Evolutionary conservation across 2,329 filamentous ascomycete species (phyloP).

Genomic region (Nectriaceae sp.): DNA sequence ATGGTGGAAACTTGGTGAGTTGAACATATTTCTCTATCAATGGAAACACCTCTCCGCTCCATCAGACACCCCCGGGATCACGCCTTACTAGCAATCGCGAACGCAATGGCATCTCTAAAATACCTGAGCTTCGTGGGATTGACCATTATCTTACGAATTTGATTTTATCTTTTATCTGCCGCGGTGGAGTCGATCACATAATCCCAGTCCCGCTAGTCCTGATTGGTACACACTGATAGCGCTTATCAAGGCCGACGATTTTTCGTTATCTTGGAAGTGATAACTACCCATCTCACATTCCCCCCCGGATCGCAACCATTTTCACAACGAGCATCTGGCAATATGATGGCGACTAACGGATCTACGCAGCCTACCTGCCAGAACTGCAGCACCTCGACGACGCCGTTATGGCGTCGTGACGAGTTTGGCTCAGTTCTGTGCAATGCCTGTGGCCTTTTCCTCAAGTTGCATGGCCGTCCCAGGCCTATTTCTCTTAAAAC

Average conservation of each 20-base stretch:
- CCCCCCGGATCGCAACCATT: conserved; percentile 21
- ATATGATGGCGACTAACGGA: conserved; percentile 59
- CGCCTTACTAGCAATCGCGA: conserved; percentile 2
- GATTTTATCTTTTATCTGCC: conserved; percentile 17
- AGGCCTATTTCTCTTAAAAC: conserved; percentile 97
- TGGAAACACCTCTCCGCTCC: conserved; percentile 8
- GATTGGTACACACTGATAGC: conserved; percentile 14
- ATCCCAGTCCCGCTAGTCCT: conserved; percentile 22
- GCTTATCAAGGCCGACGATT: too few relatives aligned
- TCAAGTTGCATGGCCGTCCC: conserved; percentile 92
- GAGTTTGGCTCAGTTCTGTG: conserved; percentile 94
- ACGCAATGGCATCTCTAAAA: background rate
- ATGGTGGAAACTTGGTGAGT: conserved; percentile 44
- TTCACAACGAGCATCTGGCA: conserved; percentile 38
- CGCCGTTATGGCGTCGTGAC: conserved; percentile 95
- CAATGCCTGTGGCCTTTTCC: conserved; percentile 96
- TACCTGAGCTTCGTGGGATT: background rate
- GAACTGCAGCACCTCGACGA: conserved; percentile 94
- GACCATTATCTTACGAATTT: background rate
- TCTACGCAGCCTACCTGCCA: conserved; percentile 88
- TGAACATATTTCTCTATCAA: conserved; percentile 4
- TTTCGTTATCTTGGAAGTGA: too few relatives aligned
- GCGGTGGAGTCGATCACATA: conserved; percentile 29
- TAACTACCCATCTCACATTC: conserved; percentile 31
- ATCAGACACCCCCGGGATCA: conserved; percentile 5